Conservation (phyloP, 2,329 filamentous ascomycete genomes). For the Botrytis hyacinthi region DNA sequence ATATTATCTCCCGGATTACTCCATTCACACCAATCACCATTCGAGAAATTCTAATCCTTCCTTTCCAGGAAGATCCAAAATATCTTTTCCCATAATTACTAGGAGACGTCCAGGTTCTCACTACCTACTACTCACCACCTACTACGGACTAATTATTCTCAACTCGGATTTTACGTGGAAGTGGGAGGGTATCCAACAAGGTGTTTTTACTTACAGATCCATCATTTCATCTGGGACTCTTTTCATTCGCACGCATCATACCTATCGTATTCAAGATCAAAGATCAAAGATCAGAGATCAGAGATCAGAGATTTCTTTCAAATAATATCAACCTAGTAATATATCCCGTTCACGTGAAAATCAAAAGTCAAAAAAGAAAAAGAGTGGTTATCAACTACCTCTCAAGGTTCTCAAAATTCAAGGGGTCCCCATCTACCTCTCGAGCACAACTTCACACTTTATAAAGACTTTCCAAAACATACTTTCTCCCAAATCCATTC, state of each 20-base stretch:
- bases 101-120: background rate
- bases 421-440: background rate
- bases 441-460: background rate
- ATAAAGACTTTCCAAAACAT: background rate
- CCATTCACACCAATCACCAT: background rate
- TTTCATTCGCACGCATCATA: background rate
- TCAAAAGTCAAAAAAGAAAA: background rate
- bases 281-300: background rate
- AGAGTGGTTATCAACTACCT: background rate
- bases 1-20: background rate
- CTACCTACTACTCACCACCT: no score
- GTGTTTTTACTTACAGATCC: background rate
- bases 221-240: background rate
- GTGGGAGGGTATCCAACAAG: conserved; percentile 6
- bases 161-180: background rate
- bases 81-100: no score
- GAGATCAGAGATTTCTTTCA: background rate
- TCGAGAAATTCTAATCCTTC: background rate
- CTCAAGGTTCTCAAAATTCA: background rate
- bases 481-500: background rate
- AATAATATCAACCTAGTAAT: background rate
- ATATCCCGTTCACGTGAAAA: background rate
- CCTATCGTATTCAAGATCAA: background rate
- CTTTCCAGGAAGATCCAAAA: background rate
- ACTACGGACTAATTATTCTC: no score